Conservation (phyloP, 2,329 filamentous ascomycete species). For the Penicillium corylophilum region DNA sequence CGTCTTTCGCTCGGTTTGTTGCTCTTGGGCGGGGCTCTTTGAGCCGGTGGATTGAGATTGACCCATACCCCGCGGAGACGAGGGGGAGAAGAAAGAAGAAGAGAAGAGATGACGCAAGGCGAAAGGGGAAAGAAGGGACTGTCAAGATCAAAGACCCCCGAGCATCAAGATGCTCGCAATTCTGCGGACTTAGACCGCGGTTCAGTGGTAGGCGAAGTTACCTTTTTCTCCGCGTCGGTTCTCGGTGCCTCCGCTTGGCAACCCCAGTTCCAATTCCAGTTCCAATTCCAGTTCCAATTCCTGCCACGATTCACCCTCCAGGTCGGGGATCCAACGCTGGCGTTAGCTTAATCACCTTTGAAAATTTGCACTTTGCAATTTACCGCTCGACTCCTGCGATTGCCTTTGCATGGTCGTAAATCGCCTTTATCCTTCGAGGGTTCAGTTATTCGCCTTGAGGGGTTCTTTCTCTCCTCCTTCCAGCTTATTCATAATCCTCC, state of each 20-base stretch:
- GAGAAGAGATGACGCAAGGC: background rate
- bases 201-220: background rate
- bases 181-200: background rate
- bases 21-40: constrained; percentile 17
- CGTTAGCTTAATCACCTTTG: constrained; percentile 4
- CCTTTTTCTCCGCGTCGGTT: background rate
- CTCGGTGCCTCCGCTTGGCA: constrained; percentile 1
- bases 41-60: constrained; percentile 45
- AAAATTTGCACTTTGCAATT: background rate
- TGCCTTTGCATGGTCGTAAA: constrained; percentile 1
- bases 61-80: constrained; percentile 35
- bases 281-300: background rate
- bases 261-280: background rate
- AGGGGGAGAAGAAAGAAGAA: background rate
- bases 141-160: background rate
- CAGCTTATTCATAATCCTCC: background rate
- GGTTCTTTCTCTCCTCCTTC: background rate
- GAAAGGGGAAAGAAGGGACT: background rate
- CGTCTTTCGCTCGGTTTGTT: constrained; percentile 27
- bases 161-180: background rate
- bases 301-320: constrained; percentile 2
- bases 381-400: background rate
- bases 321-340: constrained; percentile 9
- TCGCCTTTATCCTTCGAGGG: background rate
- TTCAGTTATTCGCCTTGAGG: background rate